Evolutionary conservation across 345 rosid genomes (phyloP), one percentile per base, ranked within the genome.

Genomic region (Linum trigynum): DNA sequence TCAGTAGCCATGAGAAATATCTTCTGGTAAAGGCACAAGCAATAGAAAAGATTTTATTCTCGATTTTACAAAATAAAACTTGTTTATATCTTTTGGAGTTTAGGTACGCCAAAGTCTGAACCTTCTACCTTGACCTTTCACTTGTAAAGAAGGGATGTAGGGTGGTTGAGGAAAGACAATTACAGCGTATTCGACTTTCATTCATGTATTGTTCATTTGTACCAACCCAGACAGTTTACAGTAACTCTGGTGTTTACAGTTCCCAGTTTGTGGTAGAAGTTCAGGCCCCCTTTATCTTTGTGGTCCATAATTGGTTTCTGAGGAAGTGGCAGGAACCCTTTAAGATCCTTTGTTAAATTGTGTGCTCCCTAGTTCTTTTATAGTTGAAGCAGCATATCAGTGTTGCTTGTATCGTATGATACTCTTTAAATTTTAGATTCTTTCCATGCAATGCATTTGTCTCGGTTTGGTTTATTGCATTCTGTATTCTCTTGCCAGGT

Each of bases 401-500:
- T 57, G 3, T 17, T 5, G 11, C 2, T 9, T 57, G 6, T 57
- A 16, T 10, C 38, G 56, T 51, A 51, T 51, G 56, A 9, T 51
- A 9, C 61, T 57, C 61, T 37, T 17, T 35, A 57, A 17, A 17
- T 12, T 0, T 37, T 57, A 17, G 12, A 17, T 23, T 23, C 61
- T 23, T 57, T 17, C 32, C 23, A 57, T 17, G 11, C 8, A 10
- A 17, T 56, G 9, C 3, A 3, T 17, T 6, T 48, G 14, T 23
- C 32, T 23, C 32, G 14, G 53, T 48, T 12, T 48, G 53, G 53
- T 57, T 37, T 3, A 17, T 5, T 4, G 1, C 38, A 57, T 12
- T 57, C 7, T 57, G 38, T 51, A 40, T 78, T 63, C 78, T 72
- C 82, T 65, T 61, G 55, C 15, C 73, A 95, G 99, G 78, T 89